Percentiles rank a stretch among this genome's conserved stretches.
Evolutionary conservation across 2,329 filamentous ascomycete species (phyloP).

Genomic region (Talaromyces sp.): DNA sequence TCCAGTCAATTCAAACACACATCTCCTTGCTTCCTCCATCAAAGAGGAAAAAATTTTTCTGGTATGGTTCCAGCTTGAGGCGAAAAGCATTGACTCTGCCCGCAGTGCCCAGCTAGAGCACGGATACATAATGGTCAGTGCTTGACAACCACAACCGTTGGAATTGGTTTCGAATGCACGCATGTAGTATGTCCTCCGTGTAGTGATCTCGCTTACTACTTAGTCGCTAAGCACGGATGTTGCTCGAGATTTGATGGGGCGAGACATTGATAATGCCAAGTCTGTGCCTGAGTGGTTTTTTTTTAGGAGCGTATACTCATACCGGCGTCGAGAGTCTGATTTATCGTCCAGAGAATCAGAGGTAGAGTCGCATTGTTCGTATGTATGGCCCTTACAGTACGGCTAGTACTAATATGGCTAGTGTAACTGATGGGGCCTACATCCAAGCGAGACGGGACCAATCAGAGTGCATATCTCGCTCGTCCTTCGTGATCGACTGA

Average conservation of each 20-base stretch:
- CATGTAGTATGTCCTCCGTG: not conserved
- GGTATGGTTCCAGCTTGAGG: not conserved
- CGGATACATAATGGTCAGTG: slow-evolving; percentile 6
- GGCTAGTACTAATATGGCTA: not conserved
- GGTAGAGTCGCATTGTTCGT: not conserved
- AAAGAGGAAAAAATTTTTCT: not conserved
- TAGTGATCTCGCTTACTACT: not conserved
- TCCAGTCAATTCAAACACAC: not conserved
- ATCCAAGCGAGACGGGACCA: not conserved
- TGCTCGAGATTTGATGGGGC: not conserved
- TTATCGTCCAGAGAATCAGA: not conserved
- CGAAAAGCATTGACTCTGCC: not conserved
- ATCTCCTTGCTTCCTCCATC: not conserved
- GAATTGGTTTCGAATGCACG: not conserved
- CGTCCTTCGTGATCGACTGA: not conserved
- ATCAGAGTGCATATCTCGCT: not conserved
- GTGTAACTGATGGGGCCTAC: not conserved
- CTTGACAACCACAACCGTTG: slow-evolving; percentile 3
- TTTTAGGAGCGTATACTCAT: not conserved
- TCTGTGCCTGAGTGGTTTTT: not conserved
- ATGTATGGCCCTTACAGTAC: not conserved
- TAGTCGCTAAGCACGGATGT: not conserved
- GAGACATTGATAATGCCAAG: slow-evolving; percentile 1
- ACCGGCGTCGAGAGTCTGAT: not conserved
- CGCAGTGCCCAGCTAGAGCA: not conserved